Base-by-base conservation (phyloP, 768 basidiomycete species). In the Amylocystis lapponica region DNA sequence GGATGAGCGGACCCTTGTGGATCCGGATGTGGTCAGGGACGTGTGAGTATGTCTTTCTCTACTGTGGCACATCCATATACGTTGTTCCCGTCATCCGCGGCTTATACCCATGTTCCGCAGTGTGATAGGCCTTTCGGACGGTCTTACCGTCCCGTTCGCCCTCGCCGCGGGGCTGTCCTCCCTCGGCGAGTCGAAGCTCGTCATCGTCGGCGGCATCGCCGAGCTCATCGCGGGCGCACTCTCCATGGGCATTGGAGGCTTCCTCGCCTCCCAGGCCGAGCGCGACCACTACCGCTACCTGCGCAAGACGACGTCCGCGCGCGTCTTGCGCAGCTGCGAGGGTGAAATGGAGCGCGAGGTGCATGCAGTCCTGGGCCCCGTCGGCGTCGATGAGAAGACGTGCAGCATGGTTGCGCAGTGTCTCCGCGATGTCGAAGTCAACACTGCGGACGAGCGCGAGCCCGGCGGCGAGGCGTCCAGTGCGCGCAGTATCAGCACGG, bases 291-390 rank as follows among this genome's bases (percentile, higher is more conserved):
- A 85, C 61, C 86, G 82, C 35, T 96, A 86, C 66, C 77, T 86
- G 23, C 78, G 72, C 22, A 72, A 76, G 29, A 76, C 81, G 48
- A 94, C 90, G 9, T 70, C 81, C 32, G 75, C 82, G 14, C 83
- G 94, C 23, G 93, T 98, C n/a, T 61, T 75, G 3, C 81, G 89
- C 11, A 91, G 86, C 43, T 99, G 96, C 59, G 78, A 81, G 8
- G 92, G 92, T 37, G 94, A 98, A 70, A 86, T 98, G 79, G 93
- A 98, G 66, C 81, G 95, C 33, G 96, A 98, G 60, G 92, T 98
- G 1, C 72, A 81, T 43, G 86, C 79, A 29, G 77, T 99, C 1
- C 80, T 98, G 5, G 87, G 85, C 3, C 87, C 91, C 1, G 74
- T 95, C 31, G 96, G 96, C 30, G 81, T 99, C 20, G 88, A 95